Percentiles rank a stretch among this genome's conserved stretches.
Evolutionary conservation across 2,329 filamentous ascomycete genomes (phyloP).

Genomic region (Calonectria pseudoturangicola): DNA sequence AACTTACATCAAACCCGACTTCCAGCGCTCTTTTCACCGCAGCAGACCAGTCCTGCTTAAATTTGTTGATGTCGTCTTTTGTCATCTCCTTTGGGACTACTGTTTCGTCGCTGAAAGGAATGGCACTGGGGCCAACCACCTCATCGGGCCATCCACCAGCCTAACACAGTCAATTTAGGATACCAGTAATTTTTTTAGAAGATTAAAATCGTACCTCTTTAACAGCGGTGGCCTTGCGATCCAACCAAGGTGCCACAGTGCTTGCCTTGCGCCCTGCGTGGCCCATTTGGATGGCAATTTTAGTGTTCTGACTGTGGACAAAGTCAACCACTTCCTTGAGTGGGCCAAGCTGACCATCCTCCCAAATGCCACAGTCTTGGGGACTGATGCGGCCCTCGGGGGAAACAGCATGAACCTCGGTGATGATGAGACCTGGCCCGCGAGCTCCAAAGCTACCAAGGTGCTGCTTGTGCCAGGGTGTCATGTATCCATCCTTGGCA

Average conservation of each 20-base stretch:
- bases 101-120: constrained; percentile 47
- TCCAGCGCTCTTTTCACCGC: constrained; percentile 47
- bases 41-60: constrained; percentile 49
- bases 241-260: constrained; percentile 55
- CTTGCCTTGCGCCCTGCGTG: constrained; percentile 79
- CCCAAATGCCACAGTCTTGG: constrained; percentile 81
- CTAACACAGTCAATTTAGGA: constrained; percentile 19
- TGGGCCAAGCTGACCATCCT: constrained; percentile 79
- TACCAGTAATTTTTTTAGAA: too few relatives aligned
- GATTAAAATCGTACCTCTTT: constrained; percentile 40
- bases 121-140: constrained; percentile 48
- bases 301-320: constrained; percentile 75
- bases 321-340: constrained; percentile 78
- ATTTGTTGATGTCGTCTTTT: constrained; percentile 48
- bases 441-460: constrained; percentile 60
- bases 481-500: constrained; percentile 62
- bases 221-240: constrained; percentile 50
- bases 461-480: constrained; percentile 66
- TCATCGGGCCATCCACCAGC: constrained; percentile 53
- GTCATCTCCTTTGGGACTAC: constrained; percentile 48
- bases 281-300: constrained; percentile 80
- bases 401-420: constrained; percentile 82
- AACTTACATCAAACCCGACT: constrained; percentile 48
- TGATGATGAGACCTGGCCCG: constrained; percentile 75
- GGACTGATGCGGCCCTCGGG: constrained; percentile 83